These are phyloP conservation scores for Fusarium sororula DNA, from an alignment of 2,329 filamentous ascomycete genomes.

Conservation along the genomic window DNA sequence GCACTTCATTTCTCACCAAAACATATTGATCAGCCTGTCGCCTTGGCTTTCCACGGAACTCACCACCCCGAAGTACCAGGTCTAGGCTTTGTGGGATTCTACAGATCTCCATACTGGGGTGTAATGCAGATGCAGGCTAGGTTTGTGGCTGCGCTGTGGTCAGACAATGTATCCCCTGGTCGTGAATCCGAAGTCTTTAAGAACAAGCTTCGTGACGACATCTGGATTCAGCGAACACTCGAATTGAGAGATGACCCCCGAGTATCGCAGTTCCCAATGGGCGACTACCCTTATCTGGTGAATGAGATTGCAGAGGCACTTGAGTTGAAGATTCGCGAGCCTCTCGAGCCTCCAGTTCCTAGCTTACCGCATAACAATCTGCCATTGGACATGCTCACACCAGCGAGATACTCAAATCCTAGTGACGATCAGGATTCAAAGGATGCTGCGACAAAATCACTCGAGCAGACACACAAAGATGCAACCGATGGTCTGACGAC, in stretches of 20 bases:
- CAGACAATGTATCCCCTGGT: conserved; percentile 33
- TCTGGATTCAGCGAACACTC: conserved; percentile 57
- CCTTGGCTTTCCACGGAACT: conserved; percentile 74
- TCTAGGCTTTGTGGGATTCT: conserved; percentile 84
- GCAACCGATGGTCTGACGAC: conserved; percentile 53
- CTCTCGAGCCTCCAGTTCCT: conserved; percentile 37
- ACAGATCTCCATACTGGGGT: conserved; percentile 85
- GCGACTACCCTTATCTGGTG: conserved; percentile 81
- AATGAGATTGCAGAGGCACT: conserved; percentile 72
- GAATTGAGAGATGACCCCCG: conserved; percentile 61
- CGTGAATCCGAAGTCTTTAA: conserved; percentile 44
- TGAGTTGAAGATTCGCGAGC: conserved; percentile 56
- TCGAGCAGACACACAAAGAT: conserved; percentile 56
- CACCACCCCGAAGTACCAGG: conserved; percentile 68
- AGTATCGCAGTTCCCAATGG: conserved; percentile 80
- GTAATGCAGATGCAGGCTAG: conserved; percentile 88
- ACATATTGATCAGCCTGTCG: conserved; percentile 67
- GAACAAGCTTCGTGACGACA: conserved; percentile 55
- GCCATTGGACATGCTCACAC: conserved; percentile 64
- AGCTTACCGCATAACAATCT: conserved; percentile 52
- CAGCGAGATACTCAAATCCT: conserved; percentile 60
- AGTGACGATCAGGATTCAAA: conserved; percentile 50
- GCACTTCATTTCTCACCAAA: conserved; percentile 65
- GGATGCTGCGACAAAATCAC: conserved; percentile 53
- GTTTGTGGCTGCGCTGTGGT: conserved; percentile 71